These are phyloP conservation scores for Alopecurus myosuroides DNA, from an alignment of 176 grass and related monocot genomes.

Conservation along the genomic window DNA sequence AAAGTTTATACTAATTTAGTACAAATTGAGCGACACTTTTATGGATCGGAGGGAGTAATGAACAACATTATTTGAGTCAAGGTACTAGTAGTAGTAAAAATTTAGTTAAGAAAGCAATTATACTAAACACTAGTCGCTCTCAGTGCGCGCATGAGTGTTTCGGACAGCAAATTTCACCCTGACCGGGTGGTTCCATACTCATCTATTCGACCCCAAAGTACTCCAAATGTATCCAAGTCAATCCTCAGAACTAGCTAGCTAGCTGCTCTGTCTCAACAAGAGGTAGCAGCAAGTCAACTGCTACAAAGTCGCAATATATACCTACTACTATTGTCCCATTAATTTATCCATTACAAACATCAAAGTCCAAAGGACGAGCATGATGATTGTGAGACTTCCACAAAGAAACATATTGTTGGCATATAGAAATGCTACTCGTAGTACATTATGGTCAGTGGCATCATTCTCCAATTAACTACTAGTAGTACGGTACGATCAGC, in stretches of 20 bases:
- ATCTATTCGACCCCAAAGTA: not conserved
- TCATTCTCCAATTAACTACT: not conserved
- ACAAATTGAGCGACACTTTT: too few species aligned
- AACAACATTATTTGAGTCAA: too few species aligned
- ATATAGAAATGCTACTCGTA: not conserved
- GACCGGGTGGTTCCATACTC: not conserved
- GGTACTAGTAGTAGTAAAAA: too few species aligned
- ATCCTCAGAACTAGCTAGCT: not conserved
- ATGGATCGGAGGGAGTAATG: too few species aligned
- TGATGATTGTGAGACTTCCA: not conserved
- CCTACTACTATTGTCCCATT: not conserved
- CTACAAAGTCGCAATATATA: not conserved
- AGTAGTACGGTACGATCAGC: not conserved
- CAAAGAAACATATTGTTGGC: not conserved
- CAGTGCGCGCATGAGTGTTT: not conserved
- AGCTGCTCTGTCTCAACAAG: not conserved
- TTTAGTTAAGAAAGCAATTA: too few species aligned
- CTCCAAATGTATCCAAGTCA: not conserved
- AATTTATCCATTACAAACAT: not conserved
- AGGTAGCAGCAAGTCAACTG: not conserved
- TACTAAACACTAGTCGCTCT: not conserved
- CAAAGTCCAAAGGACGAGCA: not conserved
- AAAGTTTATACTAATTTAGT: too few species aligned
- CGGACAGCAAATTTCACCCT: not conserved
- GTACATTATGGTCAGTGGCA: not conserved